These are phyloP conservation scores for Tylopilus sp. DNA, from an alignment of 768 basidiomycete species.

Conservation along the genomic window DNA sequence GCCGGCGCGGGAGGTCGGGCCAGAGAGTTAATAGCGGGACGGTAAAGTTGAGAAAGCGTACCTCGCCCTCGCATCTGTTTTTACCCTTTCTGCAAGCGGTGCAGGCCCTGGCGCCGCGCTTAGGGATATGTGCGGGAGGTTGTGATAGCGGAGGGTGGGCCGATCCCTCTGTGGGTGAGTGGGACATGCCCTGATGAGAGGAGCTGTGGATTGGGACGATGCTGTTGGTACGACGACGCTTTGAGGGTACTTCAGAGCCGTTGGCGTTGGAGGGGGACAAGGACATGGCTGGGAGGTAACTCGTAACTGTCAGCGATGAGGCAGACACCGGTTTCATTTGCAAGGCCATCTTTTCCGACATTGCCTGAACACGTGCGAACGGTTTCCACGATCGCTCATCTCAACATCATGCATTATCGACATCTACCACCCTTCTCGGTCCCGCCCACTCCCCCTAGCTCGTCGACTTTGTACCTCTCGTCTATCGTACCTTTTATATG, in stretches of 20 bases:
- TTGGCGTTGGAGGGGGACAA: slow-evolving; percentile 62
- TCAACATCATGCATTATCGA: no score
- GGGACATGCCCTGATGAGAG: slow-evolving; percentile 28
- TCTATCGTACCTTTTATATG: not conserved
- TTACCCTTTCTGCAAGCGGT: slow-evolving; percentile 89
- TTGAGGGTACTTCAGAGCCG: slow-evolving; percentile 50
- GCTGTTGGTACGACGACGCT: slow-evolving; percentile 53
- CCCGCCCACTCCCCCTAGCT: no score
- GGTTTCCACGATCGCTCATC: not conserved
- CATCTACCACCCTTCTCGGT: no score
- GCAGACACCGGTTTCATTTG: slow-evolving; percentile 12
- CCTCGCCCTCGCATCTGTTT: slow-evolving; percentile 93
- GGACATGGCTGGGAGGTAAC: slow-evolving; percentile 48
- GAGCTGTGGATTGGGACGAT: slow-evolving; percentile 12
- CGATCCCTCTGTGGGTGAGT: slow-evolving; percentile 35
- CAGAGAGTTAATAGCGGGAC: slow-evolving; percentile 50
- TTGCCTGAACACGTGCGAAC: not conserved
- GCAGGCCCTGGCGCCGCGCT: slow-evolving; percentile 86
- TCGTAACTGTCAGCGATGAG: slow-evolving; percentile 9
- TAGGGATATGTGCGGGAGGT: slow-evolving; percentile 65
- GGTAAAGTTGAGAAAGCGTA: slow-evolving; percentile 39
- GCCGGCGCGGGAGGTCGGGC: slow-evolving; percentile 72
- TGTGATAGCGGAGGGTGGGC: slow-evolving; percentile 27
- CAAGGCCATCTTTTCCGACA: slow-evolving; percentile 12
- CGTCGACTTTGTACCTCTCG: no score